Evolutionary conservation across 2,329 filamentous ascomycete genomes (phyloP).

Genomic region (Aspergillus latus): DNA sequence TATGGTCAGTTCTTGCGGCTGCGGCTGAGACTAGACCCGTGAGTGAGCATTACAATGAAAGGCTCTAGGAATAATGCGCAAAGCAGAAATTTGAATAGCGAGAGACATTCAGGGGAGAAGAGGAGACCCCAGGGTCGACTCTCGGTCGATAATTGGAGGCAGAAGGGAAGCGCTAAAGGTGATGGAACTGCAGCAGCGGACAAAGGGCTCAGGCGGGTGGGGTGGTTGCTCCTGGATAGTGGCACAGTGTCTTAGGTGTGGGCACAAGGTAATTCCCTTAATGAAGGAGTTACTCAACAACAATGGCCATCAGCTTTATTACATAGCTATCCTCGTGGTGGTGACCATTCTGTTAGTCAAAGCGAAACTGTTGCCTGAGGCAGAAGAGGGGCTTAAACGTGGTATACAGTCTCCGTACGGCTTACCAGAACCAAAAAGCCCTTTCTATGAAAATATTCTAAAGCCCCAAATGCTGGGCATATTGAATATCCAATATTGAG

Average conservation of each 20-base stretch:
- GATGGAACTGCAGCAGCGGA: slow-evolving; percentile 11
- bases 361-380: not conserved
- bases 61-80: not conserved
- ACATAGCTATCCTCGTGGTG: not conserved
- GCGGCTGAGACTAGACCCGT: not conserved
- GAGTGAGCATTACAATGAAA: not conserved
- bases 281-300: not conserved
- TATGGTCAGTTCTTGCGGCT: slow-evolving; percentile 5
- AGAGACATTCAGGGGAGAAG: slow-evolving; percentile 7
- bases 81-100: not conserved
- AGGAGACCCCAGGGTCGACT: slow-evolving; percentile 2
- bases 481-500: too few relatives aligned
- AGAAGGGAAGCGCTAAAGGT: slow-evolving; percentile 9
- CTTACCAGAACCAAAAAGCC: not conserved
- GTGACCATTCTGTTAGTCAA: not conserved
- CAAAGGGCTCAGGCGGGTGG: slow-evolving; percentile 7
- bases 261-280: not conserved
- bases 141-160: slow-evolving; percentile 8
- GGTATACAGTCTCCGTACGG: not conserved
- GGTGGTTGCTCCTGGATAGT: not conserved
- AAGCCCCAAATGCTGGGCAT: too few relatives aligned
- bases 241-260: not conserved
- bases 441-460: too few relatives aligned
- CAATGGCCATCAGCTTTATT: not conserved
- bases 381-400: not conserved